Base-by-base conservation (phyloP, 2,329 filamentous ascomycete genomes). In the Mycocentrospora acerina region DNA sequence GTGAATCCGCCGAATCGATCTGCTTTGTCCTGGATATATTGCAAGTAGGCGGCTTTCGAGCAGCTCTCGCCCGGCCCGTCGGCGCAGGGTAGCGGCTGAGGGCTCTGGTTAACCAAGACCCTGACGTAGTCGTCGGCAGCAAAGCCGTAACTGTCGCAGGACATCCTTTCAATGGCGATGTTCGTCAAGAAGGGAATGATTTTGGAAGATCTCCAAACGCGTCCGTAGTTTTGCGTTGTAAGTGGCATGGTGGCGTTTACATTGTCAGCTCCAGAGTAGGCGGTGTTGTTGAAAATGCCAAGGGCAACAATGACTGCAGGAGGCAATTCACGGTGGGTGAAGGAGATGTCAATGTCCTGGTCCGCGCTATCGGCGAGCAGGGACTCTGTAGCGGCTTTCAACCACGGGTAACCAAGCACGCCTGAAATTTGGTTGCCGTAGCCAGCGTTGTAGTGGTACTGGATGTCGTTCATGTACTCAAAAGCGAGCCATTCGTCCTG, bases 221-320 rank as follows among this genome's bases (percentile, higher is more conserved):
- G 78, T 16, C 74, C 71, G 60, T 81, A 74, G 67, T 86, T 86
- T 57, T 84, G 79, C 16, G 71, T 70, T 45, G 79, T 74, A 0
- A 77, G 66, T 0, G 83, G 83, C 77, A 86, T 85, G 2, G 82
- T 85, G 33, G 73, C 76, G 47, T 85, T 85, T 48, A 80, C 67
- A 11, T 75, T 62, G 39, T 75, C 72, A 1, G 71, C 68, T 8
- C 75, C 76, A 3, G 74, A 70, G 43, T 76, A 77, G 0, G 71
- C 74, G 3, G 79, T 82, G 64, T 85, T 85, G 69, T 86, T 86
- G 72, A 85, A 86, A 4, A 87, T 70, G 0, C 83, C 83, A 64
- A 86, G 74, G 0, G 83, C 81, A 1, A 85, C 82, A 2, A 82
- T 67, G 1, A 85, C 80, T 42, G 80, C 82, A 1, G 83, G 82